Conservation (phyloP, 2,329 filamentous ascomycete genomes). For the Stagonosporopsis rhizophila region DNA sequence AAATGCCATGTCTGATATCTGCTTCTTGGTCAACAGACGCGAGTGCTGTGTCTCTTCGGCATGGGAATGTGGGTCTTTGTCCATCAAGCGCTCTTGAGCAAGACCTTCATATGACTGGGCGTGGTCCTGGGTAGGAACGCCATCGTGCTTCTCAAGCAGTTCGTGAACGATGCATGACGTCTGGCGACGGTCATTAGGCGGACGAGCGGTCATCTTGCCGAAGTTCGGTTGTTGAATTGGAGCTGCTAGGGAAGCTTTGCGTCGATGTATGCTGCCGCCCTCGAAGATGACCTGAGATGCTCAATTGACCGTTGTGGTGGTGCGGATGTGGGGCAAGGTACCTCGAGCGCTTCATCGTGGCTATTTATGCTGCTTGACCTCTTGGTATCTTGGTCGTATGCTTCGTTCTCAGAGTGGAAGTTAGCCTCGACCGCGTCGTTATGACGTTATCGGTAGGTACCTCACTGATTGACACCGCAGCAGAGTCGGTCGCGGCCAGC, state of each 20-base stretch:
- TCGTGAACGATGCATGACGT: conserved; percentile 70
- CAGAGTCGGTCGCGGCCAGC: conserved; percentile 20
- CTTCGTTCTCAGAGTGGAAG: conserved; percentile 45
- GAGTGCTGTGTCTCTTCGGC: conserved; percentile 58
- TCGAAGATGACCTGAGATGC: conserved; percentile 63
- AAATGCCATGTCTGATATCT: conserved; percentile 96
- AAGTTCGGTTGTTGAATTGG: conserved; percentile 24
- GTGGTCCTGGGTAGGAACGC: conserved; percentile 31
- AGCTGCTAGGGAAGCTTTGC: conserved; percentile 66
- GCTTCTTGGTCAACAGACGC: conserved; percentile 90
- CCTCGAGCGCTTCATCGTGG: conserved; percentile 53
- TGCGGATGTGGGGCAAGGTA: conserved; percentile 22
- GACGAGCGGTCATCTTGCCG: conserved; percentile 36
- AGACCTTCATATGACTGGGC: conserved; percentile 44
- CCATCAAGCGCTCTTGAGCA: conserved; percentile 48
- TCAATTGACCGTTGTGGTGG: conserved; percentile 14
- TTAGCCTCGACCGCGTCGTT: conserved; percentile 36
- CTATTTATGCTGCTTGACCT: conserved; percentile 40
- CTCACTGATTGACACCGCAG: conserved; percentile 29
- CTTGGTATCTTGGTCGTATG: conserved; percentile 36
- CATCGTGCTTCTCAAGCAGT: conserved; percentile 59
- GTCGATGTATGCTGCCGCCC: conserved; percentile 59
- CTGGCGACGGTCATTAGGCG: conserved; percentile 45
- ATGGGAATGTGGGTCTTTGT: conserved; percentile 51
- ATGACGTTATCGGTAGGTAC: conserved; percentile 34